Base-by-base conservation (phyloP, 2,329 filamentous ascomycete species). In the Diaporthe ampelina region DNA sequence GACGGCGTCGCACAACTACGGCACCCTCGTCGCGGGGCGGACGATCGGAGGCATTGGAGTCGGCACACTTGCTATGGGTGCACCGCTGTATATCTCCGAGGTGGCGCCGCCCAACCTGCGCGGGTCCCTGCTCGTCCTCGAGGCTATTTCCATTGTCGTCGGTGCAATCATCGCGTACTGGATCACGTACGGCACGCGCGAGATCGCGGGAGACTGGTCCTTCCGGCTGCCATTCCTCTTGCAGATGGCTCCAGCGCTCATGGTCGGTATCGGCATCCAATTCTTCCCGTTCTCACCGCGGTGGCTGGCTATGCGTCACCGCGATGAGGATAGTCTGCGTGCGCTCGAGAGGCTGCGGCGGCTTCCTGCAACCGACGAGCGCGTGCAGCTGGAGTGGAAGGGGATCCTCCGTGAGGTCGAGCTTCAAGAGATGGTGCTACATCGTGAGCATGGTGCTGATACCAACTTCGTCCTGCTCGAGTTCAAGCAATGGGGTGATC, bases 171-270 rank as follows among this genome's bases (percentile, higher is more conserved):
- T 86, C 15, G 81, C 81, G 35, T 87, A 83, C 76, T 87, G 84
- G 84, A 79, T 86, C 26, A 81, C 82, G 26, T 85, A 84, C 48
- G 83, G 82, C 11, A 85, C 83, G 3, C 80, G 83, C 65, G 84
- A 82, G 70, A 84, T 85, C 17, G 83, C 82, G 11, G 86, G 87
- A 24, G 75, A 82, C 17, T 80, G 80, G 1, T 77, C 86, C 3
- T 89, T 87, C 81, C 81, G 86, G 15, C 82, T 89, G 21, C 87
- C 87, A 0, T 84, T 89, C 67, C 85, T 83, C 0, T 75, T 89
- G n/a, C 87, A 89, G 77, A 90, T 91, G 73, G 77, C 85, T 0
- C 92, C 89, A 80, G 87, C 89, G 2, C 76, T 91, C 17, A 84
- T 92, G 54, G 84, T 92, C 0, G 84, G 88, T 10, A 75, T 81